Base-by-base conservation (phyloP, 805 yeast species). In the Ogataea corticis region DNA sequence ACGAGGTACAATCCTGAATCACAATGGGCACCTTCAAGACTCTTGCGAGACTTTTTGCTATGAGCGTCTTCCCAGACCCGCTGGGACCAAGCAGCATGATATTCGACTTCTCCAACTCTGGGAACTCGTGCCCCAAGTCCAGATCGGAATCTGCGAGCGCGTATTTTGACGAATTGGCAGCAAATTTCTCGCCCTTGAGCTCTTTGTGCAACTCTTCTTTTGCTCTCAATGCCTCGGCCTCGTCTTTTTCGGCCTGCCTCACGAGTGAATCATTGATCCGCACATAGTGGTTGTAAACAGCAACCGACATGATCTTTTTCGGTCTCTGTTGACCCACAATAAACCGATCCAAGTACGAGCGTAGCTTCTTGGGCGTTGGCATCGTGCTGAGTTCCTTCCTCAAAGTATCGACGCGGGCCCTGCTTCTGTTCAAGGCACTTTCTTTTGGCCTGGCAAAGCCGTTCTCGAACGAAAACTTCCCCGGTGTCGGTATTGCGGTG, bases 41-140 rank as follows among this genome's bases (percentile, higher is more conserved):
- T 31, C 67, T 68, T 0, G 85, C 84, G 34, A 80, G 59, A 0
- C 82, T 77, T 35, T 73, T 69, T 1, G 84, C 83, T 29, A 80
- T 65, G 13, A 79, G 56, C 0, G 85, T 80, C 56, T 80, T 80
- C 15, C 85, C 85, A 2, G 82, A 74, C 1, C 85, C 85, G 6
- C 82, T 76, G 0, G 85, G 85, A 0, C 85, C 85, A 7, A 80
- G 61, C 1, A 80, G 60, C 37, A 80, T 54, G 1, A 80, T 73
- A 58, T 80, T 80, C 25, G 83, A 76, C 50, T 80, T 80, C 42
- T 77, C 79, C 37, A 79, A 56, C 38, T 73, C 76, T n/a, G 77
- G 65, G 37, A 68, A 68, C 1, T 69, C 71, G 7, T 58, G 53
- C 23, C 54, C 55, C 37, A 54, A 44, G 7, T 57, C 61, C 16